phyloP scores from a whole-genome alignment of 257 asterid genomes.

The Gynochthodes officinalis region DNA sequence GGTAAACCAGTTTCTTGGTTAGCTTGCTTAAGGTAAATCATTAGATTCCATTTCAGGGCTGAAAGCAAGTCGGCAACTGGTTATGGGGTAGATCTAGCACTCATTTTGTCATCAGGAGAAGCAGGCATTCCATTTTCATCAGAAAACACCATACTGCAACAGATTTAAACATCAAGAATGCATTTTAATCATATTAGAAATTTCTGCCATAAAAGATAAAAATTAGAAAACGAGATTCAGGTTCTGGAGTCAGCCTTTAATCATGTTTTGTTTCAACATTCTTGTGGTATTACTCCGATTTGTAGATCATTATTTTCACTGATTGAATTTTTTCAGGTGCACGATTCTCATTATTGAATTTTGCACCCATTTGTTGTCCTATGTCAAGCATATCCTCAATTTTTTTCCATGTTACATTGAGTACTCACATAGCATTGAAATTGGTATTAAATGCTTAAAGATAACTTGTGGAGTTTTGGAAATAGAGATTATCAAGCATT shows the following conservation, averaged over 20 bases:
- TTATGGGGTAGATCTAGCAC: conserved; percentile 2
- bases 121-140: not conserved
- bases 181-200: not conserved
- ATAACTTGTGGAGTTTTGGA: not conserved
- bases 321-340: not conserved
- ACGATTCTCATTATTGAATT: not conserved
- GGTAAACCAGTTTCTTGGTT: not conserved
- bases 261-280: not conserved
- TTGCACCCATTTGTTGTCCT: not conserved
- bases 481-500: not conserved
- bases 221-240: not conserved
- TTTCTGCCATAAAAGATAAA: not conserved
- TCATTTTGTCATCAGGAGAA: not conserved
- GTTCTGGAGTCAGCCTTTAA: not conserved
- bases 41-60: not conserved
- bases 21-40: not conserved
- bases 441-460: not conserved
- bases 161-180: not conserved
- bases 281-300: not conserved
- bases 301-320: not conserved
- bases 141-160: not conserved
- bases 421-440: no score
- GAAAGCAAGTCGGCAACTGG: not conserved
- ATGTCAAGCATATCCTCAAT: not conserved
- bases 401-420: not conserved